A percentile compares a stretch with the other conserved stretches of the same genome.
Evolutionary conservation across 1,139 yeast species (phyloP).

Genomic region (Candida mesenterica): DNA sequence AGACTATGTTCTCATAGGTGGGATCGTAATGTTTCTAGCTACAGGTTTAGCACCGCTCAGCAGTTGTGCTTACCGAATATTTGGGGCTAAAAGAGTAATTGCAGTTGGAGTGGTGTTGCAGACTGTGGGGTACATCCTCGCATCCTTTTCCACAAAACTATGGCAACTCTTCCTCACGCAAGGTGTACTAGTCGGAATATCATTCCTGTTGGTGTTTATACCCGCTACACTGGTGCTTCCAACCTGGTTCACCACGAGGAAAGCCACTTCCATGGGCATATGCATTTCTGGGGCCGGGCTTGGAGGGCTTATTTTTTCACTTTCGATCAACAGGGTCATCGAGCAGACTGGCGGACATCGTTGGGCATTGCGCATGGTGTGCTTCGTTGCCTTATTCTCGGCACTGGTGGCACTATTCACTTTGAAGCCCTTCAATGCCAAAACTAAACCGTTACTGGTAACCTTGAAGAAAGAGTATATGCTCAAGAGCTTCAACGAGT

Average conservation of each 20-base stretch:
- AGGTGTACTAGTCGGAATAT: conserved; percentile 63
- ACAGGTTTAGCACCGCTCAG: conserved; percentile 58
- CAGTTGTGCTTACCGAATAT: conserved; percentile 29
- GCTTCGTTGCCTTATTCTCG: conserved; percentile 38
- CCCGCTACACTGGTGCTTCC: conserved; percentile 60
- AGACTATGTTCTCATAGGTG: conserved; percentile 71
- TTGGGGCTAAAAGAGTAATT: conserved; percentile 37
- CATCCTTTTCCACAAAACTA: conserved; percentile 58
- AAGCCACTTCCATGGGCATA: conserved; percentile 60
- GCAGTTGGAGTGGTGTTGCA: conserved; percentile 50
- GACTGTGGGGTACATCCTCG: conserved; percentile 57
- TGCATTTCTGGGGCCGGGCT: conserved; percentile 62
- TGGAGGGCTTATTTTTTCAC: conserved; percentile 55
- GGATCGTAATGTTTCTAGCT: conserved; percentile 58
- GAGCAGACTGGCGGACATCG: conserved; percentile 53
- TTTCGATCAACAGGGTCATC: conserved; percentile 48
- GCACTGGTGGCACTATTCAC: conserved; percentile 36
- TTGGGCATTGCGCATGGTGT: conserved; percentile 69
- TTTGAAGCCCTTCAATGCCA: conserved; percentile 43
- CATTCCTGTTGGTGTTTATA: conserved; percentile 57
- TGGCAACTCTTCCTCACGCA: conserved; percentile 69
- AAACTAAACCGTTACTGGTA: conserved; percentile 24
- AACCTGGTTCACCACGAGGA: conserved; percentile 58
- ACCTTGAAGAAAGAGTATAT: conserved; percentile 23
- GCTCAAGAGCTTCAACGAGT: conserved; percentile 18